Evolutionary conservation across 176 grass and related monocot species (phyloP).

Genomic region (Aegilops sharonensis): DNA sequence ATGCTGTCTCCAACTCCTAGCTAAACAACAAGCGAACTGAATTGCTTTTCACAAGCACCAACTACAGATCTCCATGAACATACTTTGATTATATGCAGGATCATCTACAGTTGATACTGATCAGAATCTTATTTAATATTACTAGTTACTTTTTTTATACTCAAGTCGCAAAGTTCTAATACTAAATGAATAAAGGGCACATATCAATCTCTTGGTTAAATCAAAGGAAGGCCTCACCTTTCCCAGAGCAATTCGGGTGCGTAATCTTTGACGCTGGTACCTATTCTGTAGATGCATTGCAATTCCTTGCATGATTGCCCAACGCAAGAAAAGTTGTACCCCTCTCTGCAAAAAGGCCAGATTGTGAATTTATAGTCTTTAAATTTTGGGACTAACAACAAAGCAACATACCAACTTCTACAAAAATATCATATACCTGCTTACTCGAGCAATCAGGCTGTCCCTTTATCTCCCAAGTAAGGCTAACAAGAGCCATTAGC

Average conservation of each 20-base stretch:
- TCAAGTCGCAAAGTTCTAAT: not conserved
- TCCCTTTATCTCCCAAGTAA: constrained; percentile 97
- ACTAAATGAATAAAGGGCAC: not conserved
- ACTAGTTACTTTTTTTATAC: not conserved
- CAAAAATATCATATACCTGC: constrained; percentile 50
- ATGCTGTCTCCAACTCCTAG: not conserved
- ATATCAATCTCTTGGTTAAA: not conserved
- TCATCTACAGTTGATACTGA: not conserved
- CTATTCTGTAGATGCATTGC: constrained; percentile 99
- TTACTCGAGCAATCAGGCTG: constrained; percentile 89
- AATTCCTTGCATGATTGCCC: constrained; percentile 99
- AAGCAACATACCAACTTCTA: not conserved
- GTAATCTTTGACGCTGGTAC: constrained; percentile 97
- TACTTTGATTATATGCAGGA: not conserved
- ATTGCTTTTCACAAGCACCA: constrained; percentile 11
- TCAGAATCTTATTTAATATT: not conserved
- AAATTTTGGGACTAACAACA: not conserved
- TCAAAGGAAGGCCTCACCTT: constrained; percentile 53
- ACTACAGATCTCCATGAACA: not conserved
- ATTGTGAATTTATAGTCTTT: constrained; percentile 8
- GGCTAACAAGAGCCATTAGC: constrained; percentile 93
- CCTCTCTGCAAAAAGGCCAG: constrained; percentile 53
- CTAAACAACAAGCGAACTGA: not conserved
- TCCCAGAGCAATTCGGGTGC: constrained; percentile 94
- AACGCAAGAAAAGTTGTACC: constrained; percentile 88